Evolutionary conservation across 306 rosid species (phyloP).

Genomic region (Prunus dulcis): DNA sequence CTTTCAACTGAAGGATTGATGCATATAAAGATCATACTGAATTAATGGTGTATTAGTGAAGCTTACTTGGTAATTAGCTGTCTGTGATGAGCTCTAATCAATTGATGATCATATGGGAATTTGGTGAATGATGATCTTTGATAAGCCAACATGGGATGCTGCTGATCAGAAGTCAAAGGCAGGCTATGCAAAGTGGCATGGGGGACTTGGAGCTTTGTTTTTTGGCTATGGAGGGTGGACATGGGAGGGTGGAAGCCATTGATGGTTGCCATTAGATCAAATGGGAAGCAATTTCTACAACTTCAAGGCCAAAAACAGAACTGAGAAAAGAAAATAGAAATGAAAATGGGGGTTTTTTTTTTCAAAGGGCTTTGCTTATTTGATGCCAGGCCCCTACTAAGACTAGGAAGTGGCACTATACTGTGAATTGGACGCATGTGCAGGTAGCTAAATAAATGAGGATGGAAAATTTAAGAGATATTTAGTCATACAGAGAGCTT

Average conservation of each 20-base stretch:
- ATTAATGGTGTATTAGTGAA: background rate
- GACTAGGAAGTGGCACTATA: no score
- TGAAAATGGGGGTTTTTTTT: background rate
- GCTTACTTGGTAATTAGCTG: background rate
- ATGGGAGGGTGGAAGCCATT: background rate
- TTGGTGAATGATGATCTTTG: background rate
- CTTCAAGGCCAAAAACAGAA: background rate
- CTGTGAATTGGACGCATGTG: background rate
- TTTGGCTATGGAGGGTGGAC: background rate
- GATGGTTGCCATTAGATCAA: conserved; percentile 5
- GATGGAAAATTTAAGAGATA: background rate
- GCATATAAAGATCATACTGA: background rate
- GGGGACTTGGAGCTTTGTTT: background rate
- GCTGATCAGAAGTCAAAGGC: background rate
- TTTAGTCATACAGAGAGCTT: no score
- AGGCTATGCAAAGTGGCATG: background rate
- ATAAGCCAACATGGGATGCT: background rate
- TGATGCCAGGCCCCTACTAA: no score
- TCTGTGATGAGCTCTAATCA: background rate
- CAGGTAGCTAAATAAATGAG: background rate
- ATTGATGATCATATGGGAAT: background rate
- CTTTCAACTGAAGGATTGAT: background rate
- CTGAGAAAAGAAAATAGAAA: background rate
- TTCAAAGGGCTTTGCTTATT: background rate
- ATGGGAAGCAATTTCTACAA: background rate